Evolutionary conservation across 2,329 filamentous ascomycete genomes (phyloP).

Genomic region (Colletotrichum eremochloae): DNA sequence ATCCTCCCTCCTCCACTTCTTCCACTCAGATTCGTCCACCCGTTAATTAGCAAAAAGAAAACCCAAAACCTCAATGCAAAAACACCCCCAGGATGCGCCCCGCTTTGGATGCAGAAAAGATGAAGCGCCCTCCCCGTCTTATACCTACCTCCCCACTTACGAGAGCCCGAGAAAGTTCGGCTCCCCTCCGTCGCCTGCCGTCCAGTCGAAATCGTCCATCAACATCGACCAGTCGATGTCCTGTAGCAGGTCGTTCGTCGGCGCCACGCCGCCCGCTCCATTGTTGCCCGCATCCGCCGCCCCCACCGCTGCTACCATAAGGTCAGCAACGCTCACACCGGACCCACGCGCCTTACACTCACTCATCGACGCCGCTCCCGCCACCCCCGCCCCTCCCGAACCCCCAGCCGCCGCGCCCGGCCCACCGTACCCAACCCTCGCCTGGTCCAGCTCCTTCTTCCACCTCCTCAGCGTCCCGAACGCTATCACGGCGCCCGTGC

Average conservation of each 20-base stretch:
- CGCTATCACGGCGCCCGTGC: conserved; percentile 63
- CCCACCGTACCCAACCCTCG: conserved; percentile 37
- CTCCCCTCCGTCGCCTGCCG: conserved; percentile 32
- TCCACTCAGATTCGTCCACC: background rate
- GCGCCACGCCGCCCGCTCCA: background rate
- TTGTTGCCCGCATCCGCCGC: conserved; percentile 20
- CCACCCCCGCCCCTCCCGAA: conserved; percentile 30
- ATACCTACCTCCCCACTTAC: conserved; percentile 12
- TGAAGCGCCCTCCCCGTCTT: background rate
- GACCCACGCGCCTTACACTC: conserved; percentile 30
- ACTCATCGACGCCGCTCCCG: conserved; percentile 27
- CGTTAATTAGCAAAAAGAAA: background rate
- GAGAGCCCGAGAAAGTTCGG: conserved; percentile 38
- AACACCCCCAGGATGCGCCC: background rate
- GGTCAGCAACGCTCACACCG: conserved; percentile 37
- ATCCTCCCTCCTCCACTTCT: background rate
- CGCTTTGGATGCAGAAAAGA: background rate
- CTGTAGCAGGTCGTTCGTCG: conserved; percentile 53
- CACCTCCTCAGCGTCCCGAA: conserved; percentile 65
- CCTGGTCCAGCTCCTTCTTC: conserved; percentile 57
- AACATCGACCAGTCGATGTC: conserved; percentile 65
- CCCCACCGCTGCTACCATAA: conserved; percentile 30
- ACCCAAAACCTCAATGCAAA: background rate
- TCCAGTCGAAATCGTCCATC: conserved; percentile 65
- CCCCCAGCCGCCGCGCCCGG: background rate